phyloP scores from a whole-genome alignment of 768 basidiomycete species.

The Rhizopogon sp. region DNA sequence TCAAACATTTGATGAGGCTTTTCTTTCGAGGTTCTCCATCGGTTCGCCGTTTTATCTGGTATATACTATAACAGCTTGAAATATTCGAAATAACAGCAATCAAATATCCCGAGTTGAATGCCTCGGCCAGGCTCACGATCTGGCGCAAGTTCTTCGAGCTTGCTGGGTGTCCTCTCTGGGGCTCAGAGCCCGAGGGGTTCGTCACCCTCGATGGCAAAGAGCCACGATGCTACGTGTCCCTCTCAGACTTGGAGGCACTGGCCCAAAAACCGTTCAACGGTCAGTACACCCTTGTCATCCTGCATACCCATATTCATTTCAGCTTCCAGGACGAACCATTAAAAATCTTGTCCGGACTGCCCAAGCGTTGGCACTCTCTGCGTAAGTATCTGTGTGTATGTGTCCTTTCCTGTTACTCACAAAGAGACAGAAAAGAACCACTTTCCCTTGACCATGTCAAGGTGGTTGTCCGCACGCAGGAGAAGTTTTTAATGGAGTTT shows the following conservation, averaged over 20 bases:
- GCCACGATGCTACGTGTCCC: conserved; percentile 1
- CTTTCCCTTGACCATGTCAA: conserved; percentile 16
- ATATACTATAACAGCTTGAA: not conserved
- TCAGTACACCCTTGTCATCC: not conserved
- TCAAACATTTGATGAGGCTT: conserved; percentile 56
- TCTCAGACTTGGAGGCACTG: conserved; percentile 16
- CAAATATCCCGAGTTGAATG: conserved; percentile 22
- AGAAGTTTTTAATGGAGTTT: conserved; percentile 21
- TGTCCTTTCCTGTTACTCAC: not conserved
- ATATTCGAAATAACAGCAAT: conserved; percentile 7
- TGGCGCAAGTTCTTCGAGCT: conserved; percentile 24
- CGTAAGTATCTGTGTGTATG: conserved; percentile 7
- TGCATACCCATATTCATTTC: no score
- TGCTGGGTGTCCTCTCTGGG: conserved; percentile 6
- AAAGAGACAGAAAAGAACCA: conserved; percentile 7
- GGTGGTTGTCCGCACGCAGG: conserved; percentile 17
- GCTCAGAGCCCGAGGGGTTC: conserved; percentile 1
- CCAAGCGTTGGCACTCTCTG: conserved; percentile 21
- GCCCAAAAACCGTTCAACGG: conserved; percentile 24
- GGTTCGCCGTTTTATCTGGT: conserved; percentile 15
- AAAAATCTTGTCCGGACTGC: conserved; percentile 29
- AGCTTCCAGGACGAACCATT: conserved; percentile 18
- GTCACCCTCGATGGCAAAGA: conserved; percentile 3
- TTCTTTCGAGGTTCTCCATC: conserved; percentile 63
- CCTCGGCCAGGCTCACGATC: conserved; percentile 12